Evolutionary conservation across 768 basidiomycete genomes (phyloP).

Genomic region (Amyloporia xantha): DNA sequence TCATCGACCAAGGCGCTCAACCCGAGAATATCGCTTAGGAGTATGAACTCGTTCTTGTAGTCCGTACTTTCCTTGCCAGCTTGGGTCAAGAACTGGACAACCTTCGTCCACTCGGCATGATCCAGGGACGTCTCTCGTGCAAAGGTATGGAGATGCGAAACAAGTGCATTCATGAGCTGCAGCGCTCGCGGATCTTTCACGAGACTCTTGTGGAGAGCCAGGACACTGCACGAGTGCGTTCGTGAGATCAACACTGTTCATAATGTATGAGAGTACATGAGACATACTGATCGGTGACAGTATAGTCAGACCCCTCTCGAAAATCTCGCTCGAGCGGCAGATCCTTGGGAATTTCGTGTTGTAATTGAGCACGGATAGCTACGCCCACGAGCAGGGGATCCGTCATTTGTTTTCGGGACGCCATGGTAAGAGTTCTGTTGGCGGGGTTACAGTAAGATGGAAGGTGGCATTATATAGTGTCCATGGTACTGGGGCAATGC

Average conservation of each 20-base stretch:
- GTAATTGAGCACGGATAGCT: constrained; percentile 30
- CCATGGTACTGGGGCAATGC: too few species aligned
- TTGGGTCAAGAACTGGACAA: constrained; percentile 31
- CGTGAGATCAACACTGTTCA: too few species aligned
- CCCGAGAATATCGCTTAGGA: constrained; percentile 34
- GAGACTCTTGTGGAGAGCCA: constrained; percentile 24
- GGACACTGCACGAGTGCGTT: constrained; percentile 13
- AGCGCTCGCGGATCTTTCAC: constrained; percentile 25
- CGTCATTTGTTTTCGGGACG: constrained; percentile 26
- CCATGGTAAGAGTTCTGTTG: constrained; percentile 17
- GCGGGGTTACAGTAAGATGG: too few species aligned
- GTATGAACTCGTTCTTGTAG: constrained; percentile 33
- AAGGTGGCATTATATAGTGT: too few species aligned
- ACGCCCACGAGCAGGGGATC: constrained; percentile 27
- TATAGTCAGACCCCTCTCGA: constrained; percentile 26
- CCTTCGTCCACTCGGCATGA: constrained; percentile 32
- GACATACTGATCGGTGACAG: constrained; percentile 28
- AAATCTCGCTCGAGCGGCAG: constrained; percentile 29
- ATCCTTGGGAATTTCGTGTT: constrained; percentile 26
- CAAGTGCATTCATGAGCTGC: constrained; percentile 25
- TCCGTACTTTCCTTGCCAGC: constrained; percentile 34
- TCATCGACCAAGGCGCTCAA: constrained; percentile 33
- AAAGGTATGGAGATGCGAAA: constrained; percentile 31
- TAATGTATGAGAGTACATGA: too few species aligned
- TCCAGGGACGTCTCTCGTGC: constrained; percentile 31